Evolutionary conservation across 1,284 basidiomycete genomes (phyloP).

Genomic region (Erythrobasidium hasegawianum): DNA sequence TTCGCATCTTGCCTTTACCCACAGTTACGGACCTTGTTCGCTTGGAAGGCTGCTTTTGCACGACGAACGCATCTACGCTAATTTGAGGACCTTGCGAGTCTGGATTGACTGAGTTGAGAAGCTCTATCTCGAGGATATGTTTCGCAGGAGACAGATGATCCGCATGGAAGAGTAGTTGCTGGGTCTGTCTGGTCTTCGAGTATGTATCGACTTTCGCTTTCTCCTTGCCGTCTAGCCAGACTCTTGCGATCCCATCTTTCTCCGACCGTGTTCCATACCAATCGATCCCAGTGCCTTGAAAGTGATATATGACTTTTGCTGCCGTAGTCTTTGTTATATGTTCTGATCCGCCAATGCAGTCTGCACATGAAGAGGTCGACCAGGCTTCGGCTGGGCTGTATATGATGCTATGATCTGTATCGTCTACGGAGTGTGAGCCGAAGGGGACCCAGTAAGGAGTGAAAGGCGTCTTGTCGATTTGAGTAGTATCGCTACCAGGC

Average conservation of each 20-base stretch:
- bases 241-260: conserved; percentile 57
- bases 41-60: neutral
- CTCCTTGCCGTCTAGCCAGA: conserved; percentile 60
- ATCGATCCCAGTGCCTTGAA: conserved; percentile 67
- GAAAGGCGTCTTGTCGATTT: conserved; percentile 7
- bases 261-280: conserved; percentile 64
- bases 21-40: neutral
- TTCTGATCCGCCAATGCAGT: conserved; percentile 22
- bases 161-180: conserved; percentile 64
- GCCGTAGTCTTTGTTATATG: conserved; percentile 43
- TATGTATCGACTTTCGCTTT: conserved; percentile 55
- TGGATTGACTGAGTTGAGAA: neutral
- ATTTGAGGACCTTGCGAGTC: neutral
- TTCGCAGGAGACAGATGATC: conserved; percentile 56
- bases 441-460: conserved; percentile 25
- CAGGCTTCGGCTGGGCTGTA: neutral
- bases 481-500: conserved; percentile 20
- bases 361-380: neutral
- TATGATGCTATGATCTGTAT: neutral
- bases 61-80: conserved; percentile 24
- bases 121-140: conserved; percentile 62
- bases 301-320: conserved; percentile 59
- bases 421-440: conserved; percentile 8
- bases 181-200: conserved; percentile 51
- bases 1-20: conserved; percentile 6